Conservation (phyloP, 2,329 filamentous ascomycete genomes). For the Peltaster fructicola region DNA sequence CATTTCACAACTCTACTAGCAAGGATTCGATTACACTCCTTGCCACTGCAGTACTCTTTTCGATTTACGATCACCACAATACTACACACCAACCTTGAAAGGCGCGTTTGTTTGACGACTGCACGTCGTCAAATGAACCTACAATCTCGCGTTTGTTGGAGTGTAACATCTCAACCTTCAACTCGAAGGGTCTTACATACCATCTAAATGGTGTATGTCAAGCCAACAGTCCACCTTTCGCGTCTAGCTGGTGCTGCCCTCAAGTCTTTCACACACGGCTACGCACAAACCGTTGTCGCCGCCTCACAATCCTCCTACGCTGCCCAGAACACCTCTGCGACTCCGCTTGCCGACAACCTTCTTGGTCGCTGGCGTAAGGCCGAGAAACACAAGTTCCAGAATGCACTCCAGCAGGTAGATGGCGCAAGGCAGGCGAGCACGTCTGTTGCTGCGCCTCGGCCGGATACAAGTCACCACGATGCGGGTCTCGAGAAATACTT, state of each 20-base stretch:
- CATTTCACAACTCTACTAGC: too few relatives aligned
- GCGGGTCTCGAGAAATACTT: conserved; percentile 73
- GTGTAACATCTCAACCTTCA: conserved; percentile 28
- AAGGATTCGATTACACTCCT: too few relatives aligned
- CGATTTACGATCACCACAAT: too few relatives aligned
- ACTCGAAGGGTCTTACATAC: conserved; percentile 44
- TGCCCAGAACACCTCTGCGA: conserved; percentile 40
- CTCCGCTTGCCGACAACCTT: conserved; percentile 33
- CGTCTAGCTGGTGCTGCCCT: conserved; percentile 50
- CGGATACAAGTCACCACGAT: conserved; percentile 20
- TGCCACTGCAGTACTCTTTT: too few relatives aligned
- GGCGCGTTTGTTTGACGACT: conserved; percentile 88
- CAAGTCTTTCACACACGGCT: conserved; percentile 94
- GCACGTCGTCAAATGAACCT: conserved; percentile 96
- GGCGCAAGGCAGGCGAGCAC: conserved; percentile 20
- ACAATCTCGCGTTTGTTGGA: conserved; percentile 34
- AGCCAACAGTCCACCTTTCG: conserved; percentile 67
- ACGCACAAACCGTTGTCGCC: conserved; percentile 93
- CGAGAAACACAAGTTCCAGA: conserved; percentile 15
- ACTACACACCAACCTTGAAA: too few relatives aligned
- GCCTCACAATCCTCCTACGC: conserved; percentile 74
- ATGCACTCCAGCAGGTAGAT: conserved; percentile 14
- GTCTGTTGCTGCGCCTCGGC: conserved; percentile 17
- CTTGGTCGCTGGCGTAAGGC: conserved; percentile 30
- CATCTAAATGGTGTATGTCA: conserved; percentile 72